Conservation (phyloP, 2,329 filamentous ascomycete genomes). For the Beauveria varroae region DNA sequence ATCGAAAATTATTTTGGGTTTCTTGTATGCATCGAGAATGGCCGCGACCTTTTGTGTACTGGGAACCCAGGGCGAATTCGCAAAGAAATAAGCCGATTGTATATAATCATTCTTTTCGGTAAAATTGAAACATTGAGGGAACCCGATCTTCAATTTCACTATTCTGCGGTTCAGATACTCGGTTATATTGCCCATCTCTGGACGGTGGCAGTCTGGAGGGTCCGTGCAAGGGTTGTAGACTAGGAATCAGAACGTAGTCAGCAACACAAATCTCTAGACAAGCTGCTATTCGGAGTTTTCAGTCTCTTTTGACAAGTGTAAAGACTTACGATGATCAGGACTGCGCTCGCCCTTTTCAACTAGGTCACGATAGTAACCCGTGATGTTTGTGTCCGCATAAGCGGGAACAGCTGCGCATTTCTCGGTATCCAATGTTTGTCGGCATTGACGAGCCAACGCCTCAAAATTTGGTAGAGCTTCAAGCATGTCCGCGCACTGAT, state of each 20-base stretch:
- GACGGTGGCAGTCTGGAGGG: constrained; percentile 10
- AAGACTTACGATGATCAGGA: constrained; percentile 34
- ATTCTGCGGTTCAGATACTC: constrained; percentile 18
- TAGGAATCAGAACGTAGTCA: background rate
- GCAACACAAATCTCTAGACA: no score
- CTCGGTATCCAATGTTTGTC: constrained; percentile 76
- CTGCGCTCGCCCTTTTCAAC: constrained; percentile 31
- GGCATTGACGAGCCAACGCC: constrained; percentile 51
- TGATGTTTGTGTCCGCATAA: background rate
- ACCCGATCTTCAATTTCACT: constrained; percentile 15
- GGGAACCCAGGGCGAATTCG: background rate
- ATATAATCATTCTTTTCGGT: constrained; percentile 84
- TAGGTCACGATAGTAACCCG: constrained; percentile 31
- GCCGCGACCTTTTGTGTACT: constrained; percentile 12
- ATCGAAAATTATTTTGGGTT: background rate
- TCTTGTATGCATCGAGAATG: constrained; percentile 14
- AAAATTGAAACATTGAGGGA: constrained; percentile 64
- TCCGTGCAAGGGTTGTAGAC: constrained; percentile 11
- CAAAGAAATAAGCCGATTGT: constrained; percentile 47
- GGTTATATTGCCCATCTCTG: constrained; percentile 17
- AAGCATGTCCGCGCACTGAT: constrained; percentile 21
- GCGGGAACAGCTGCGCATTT: constrained; percentile 49
- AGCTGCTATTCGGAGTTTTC: constrained; percentile 7
- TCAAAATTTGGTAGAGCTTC: constrained; percentile 36
- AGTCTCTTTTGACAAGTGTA: constrained; percentile 24